Evolutionary conservation across 2,329 filamentous ascomycete species (phyloP), one percentile per base, ranked within the genome.

Genomic region (Aspergillaceae sp.): DNA sequence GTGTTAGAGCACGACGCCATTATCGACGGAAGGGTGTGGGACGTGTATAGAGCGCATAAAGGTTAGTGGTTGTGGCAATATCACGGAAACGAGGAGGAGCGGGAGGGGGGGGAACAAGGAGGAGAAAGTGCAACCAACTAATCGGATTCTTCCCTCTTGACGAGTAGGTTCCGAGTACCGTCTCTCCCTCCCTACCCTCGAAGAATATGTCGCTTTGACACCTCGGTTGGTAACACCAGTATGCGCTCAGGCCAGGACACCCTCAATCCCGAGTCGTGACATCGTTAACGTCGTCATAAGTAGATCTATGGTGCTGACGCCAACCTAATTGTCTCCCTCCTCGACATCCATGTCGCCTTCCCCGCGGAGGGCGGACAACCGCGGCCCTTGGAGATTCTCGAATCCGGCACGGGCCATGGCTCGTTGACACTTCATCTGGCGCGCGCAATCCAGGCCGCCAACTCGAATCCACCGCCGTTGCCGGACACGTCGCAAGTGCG

Each of bases 341-440:
- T 94, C 26, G 86, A 92, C 61, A 73, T 92, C 40, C 82, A 91
- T 61, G 77, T 80, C 29, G 60, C 70, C 2, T 61, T 66, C 4
- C 62, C 67, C 8, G 55, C 65, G 9, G 53, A 56, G 4, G 58
- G 59, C 6, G 58, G 60, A 5, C 51, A 55, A 10, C 51, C 55
- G 34, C 64, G 71, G 6, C 77, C 75, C 0, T 64, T 90, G 8
- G 84, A 91, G 60, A 86, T 92, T 40, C 81, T 92, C 44, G 87
- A 92, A 66, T 86, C 86, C 41, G 87, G 87, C 10, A 92, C 87
- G 3, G 87, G 87, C n/a, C 86, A 90, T 72, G 87, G 87, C 48
- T 82, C 83, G 32, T 67, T 92, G 48, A 91, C 86, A 0, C 66
- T 92, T 4, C 79, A 90, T 58, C 73, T 92, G 26, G 82, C 86